These are phyloP conservation scores for Cytospora piceicola DNA, from an alignment of 2,329 filamentous ascomycete genomes.

Conservation along the genomic window DNA sequence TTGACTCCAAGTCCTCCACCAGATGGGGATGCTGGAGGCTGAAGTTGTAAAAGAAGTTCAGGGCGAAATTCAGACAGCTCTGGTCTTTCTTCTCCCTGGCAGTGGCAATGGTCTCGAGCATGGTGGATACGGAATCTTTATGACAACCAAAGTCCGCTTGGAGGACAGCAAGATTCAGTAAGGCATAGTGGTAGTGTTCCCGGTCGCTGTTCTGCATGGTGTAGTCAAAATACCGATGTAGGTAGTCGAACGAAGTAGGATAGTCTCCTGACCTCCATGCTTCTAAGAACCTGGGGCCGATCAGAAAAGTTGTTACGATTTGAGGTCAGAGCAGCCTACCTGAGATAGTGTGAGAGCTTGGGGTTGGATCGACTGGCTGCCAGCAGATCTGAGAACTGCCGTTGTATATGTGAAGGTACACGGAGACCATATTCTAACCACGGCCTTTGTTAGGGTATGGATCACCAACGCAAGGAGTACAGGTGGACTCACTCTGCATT, in stretches of 20 bases:
- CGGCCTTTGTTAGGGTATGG: slow-evolving; percentile 26
- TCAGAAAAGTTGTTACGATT: slow-evolving; percentile 20
- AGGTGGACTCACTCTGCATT: slow-evolving; percentile 69
- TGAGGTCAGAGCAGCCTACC: slow-evolving; percentile 46
- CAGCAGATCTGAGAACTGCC: slow-evolving; percentile 71
- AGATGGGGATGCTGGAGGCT: slow-evolving; percentile 80
- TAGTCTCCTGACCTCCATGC: slow-evolving; percentile 92
- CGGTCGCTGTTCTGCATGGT: slow-evolving; percentile 85
- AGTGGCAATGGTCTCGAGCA: slow-evolving; percentile 94
- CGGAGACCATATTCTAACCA: slow-evolving; percentile 71
- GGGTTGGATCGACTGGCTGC: slow-evolving; percentile 70
- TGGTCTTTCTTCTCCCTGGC: slow-evolving; percentile 92
- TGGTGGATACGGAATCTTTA: slow-evolving; percentile 86
- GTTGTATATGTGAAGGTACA: slow-evolving; percentile 73
- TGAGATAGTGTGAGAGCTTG: slow-evolving; percentile 76
- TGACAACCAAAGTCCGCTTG: slow-evolving; percentile 95
- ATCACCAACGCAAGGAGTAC: background rate
- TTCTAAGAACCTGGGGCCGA: slow-evolving; percentile 73
- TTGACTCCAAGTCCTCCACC: slow-evolving; percentile 70
- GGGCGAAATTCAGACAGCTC: slow-evolving; percentile 88
- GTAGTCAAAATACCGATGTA: slow-evolving; percentile 97
- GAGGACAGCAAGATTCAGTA: slow-evolving; percentile 90
- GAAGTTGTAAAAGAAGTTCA: slow-evolving; percentile 96
- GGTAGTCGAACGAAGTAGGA: slow-evolving; percentile 82
- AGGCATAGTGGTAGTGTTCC: slow-evolving; percentile 89